Percentiles rank a stretch among this genome's conserved stretches.
phyloP scores from a whole-genome alignment of 169 alveolate genomes.

The Neospora caninum region DNA sequence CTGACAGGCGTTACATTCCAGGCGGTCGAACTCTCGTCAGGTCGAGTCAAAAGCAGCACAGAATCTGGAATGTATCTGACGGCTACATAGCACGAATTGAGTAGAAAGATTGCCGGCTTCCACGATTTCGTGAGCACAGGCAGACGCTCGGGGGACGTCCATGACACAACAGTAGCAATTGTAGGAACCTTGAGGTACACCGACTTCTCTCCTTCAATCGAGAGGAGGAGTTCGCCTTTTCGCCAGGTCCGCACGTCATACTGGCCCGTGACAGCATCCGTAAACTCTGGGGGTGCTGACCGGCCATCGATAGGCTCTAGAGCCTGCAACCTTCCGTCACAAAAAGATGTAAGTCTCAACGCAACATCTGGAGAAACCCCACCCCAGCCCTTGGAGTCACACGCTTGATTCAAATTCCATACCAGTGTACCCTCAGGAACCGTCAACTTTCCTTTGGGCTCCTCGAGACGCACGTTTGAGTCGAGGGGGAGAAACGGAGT shows the following conservation, averaged over 20 bases:
- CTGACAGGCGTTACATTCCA: constrained; percentile 74
- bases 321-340: constrained; percentile 73
- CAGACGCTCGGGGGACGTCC: constrained; percentile 74
- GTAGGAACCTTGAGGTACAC: constrained; percentile 75
- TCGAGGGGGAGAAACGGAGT: constrained; percentile 28
- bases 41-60: constrained; percentile 64
- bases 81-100: constrained; percentile 64
- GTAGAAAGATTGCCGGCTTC: constrained; percentile 73
- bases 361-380: constrained; percentile 48
- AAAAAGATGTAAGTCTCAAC: constrained; percentile 74
- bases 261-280: constrained; percentile 70
- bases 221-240: constrained; percentile 49
- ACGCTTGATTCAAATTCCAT: neutral
- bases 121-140: constrained; percentile 77
- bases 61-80: constrained; percentile 71
- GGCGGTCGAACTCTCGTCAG: constrained; percentile 67
- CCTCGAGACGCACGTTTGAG: neutral
- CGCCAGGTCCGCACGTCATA: constrained; percentile 74
- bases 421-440: constrained; percentile 69
- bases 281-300: constrained; percentile 67
- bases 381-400: constrained; percentile 11
- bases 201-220: constrained; percentile 78
- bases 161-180: constrained; percentile 69
- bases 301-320: constrained; percentile 73
- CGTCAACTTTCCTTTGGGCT: constrained; percentile 70